These are phyloP conservation scores for Cryptosporidium parvum DNA, from an alignment of 169 alveolate species.

Conservation along the genomic window DNA sequence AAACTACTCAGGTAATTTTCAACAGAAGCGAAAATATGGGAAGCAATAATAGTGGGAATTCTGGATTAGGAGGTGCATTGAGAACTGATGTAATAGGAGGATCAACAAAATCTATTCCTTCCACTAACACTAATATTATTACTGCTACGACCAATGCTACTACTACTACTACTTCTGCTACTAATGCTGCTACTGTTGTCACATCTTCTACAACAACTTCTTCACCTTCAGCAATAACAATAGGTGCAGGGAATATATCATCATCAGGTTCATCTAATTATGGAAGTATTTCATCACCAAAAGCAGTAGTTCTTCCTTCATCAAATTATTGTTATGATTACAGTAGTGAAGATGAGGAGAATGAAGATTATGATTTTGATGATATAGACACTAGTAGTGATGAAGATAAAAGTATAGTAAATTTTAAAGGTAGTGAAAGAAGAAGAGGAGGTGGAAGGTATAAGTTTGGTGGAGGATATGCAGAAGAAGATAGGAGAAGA, in stretches of 20 bases:
- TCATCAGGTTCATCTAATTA: not conserved
- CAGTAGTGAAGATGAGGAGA: not conserved
- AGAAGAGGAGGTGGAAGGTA: not conserved
- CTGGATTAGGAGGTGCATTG: not conserved
- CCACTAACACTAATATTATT: not conserved
- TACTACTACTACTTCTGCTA: too few relatives aligned
- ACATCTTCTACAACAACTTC: too few relatives aligned
- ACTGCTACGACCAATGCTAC: too few relatives aligned
- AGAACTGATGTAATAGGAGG: slow-evolving; percentile 6
- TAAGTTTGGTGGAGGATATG: not conserved
- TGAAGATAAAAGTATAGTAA: not conserved
- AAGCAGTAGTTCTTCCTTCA: not conserved
- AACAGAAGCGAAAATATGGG: slow-evolving; percentile 4
- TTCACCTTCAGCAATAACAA: not conserved
- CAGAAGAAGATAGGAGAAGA: not conserved
- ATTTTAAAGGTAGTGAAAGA: not conserved
- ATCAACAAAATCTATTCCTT: not conserved
- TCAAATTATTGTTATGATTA: slow-evolving; percentile 13
- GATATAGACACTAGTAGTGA: slow-evolving; percentile 17
- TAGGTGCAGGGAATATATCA: not conserved
- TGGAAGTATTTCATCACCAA: not conserved
- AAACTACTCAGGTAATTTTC: slow-evolving; percentile 8
- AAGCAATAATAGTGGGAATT: not conserved
- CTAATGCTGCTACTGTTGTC: too few relatives aligned
- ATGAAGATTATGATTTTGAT: slow-evolving; percentile 13